Evolutionary conservation across 2,329 filamentous ascomycete genomes (phyloP).

Genomic region (Sporothrix curviconia): DNA sequence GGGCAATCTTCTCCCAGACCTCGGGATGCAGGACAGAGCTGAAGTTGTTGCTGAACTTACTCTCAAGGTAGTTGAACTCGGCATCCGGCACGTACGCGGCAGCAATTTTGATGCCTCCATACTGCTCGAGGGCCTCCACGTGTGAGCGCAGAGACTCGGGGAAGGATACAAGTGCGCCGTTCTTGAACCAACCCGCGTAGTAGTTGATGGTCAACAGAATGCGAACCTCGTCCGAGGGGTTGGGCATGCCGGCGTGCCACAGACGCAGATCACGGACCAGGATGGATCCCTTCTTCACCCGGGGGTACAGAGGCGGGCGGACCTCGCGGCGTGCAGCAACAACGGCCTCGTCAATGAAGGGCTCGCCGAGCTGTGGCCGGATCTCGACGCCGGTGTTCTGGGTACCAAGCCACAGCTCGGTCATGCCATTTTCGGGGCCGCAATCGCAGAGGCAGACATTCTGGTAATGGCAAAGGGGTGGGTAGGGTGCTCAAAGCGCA

Average conservation of each 20-base stretch:
- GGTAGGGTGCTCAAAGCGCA: conserved; percentile 48
- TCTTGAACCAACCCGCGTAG: conserved; percentile 17
- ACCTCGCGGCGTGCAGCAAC: conserved; percentile 36
- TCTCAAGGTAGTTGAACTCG: conserved; percentile 13
- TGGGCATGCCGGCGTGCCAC: conserved; percentile 26
- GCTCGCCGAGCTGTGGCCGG: conserved; percentile 46
- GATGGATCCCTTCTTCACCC: conserved; percentile 44
- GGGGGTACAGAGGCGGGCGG: conserved; percentile 34
- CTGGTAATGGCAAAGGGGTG: conserved; percentile 50
- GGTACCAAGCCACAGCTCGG: conserved; percentile 53
- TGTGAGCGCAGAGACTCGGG: conserved; percentile 13
- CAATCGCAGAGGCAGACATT: conserved; percentile 48
- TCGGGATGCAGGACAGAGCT: conserved; percentile 12
- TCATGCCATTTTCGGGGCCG: conserved; percentile 47
- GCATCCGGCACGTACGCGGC: conserved; percentile 11
- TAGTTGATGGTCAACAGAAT: conserved; percentile 14
- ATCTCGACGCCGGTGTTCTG: conserved; percentile 41
- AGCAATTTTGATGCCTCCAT: conserved; percentile 11
- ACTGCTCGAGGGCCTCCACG: conserved; percentile 9
- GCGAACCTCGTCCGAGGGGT: conserved; percentile 10
- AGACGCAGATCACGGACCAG: conserved; percentile 53
- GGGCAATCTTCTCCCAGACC: conserved; percentile 15
- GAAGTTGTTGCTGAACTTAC: conserved; percentile 18
- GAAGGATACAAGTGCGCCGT: conserved; percentile 5
- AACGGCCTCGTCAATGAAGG: conserved; percentile 35